Evolutionary conservation across 345 rosid species (phyloP).

Genomic region (Brassica rapa): DNA sequence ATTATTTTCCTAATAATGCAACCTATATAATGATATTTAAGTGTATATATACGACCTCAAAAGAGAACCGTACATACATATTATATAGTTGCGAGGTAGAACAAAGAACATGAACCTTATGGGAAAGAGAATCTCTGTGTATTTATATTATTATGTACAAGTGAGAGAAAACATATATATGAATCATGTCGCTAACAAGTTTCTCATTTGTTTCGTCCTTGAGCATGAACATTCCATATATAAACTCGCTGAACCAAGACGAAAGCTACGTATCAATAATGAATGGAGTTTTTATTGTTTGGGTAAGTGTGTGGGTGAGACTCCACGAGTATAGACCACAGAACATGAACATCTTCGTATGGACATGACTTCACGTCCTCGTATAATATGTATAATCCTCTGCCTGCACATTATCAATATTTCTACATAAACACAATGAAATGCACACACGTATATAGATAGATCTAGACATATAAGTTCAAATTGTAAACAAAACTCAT

Average conservation of each 20-base stretch:
- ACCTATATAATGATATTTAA: neutral
- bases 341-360: conserved; percentile 85
- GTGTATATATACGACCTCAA: neutral
- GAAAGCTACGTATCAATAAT: conserved; percentile 18
- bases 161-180: conserved; percentile 15
- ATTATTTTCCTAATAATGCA: conserved; percentile 19
- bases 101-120: neutral
- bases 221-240: conserved; percentile 14
- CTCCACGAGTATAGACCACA: conserved; percentile 88
- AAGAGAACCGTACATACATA: neutral
- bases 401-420: conserved; percentile 49
- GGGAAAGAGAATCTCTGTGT: conserved; percentile 28
- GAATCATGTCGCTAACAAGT: neutral
- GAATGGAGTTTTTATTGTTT: conserved; percentile 43
- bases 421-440: conserved; percentile 13
- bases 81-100: neutral
- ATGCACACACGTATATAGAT: neutral
- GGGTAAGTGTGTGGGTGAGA: conserved; percentile 54
- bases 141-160: conserved; percentile 34
- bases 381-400: conserved; percentile 80
- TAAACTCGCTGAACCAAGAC: conserved; percentile 27
- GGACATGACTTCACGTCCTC: conserved; percentile 90
- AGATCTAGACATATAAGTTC: neutral
- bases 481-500: conserved; percentile 15
- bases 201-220: conserved; percentile 14